These are phyloP conservation scores for Fraxinus floribunda DNA, from an alignment of 305 asterid genomes.

Conservation along the genomic window DNA sequence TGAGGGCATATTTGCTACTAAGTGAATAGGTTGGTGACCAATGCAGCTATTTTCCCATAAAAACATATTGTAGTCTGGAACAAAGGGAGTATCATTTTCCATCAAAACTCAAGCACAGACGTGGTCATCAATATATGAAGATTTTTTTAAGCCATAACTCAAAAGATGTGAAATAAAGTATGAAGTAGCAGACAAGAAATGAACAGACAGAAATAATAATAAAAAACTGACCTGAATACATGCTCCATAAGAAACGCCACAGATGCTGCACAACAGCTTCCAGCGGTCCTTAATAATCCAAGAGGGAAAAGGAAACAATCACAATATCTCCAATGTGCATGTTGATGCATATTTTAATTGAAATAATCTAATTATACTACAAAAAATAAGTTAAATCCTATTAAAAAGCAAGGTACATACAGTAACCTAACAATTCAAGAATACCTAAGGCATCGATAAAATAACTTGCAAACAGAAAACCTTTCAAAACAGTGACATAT, in stretches of 20 bases:
- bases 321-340: conserved; percentile 8
- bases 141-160: not conserved
- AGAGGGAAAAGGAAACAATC: conserved; percentile 12
- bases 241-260: conserved; percentile 95
- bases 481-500: conserved; percentile 1
- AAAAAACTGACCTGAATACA: conserved; percentile 81
- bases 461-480: conserved; percentile 1
- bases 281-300: conserved; percentile 76
- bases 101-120: not conserved
- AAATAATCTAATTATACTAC: conserved; percentile 3
- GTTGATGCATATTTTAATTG: conserved; percentile 2
- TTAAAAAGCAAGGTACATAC: conserved; percentile 6
- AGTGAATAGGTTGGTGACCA: not conserved
- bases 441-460: conserved; percentile 4
- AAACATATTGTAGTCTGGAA: not conserved
- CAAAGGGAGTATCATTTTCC: not conserved
- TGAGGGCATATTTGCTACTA: not conserved
- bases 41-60: not conserved
- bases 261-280: conserved; percentile 94
- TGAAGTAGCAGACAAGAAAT: not conserved
- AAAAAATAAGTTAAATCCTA: conserved; percentile 13
- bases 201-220: conserved; percentile 17
- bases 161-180: not conserved
- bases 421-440: not conserved
- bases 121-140: not conserved